Base-by-base conservation (phyloP, 257 asterid species). In the Scutellaria galericulata region DNA sequence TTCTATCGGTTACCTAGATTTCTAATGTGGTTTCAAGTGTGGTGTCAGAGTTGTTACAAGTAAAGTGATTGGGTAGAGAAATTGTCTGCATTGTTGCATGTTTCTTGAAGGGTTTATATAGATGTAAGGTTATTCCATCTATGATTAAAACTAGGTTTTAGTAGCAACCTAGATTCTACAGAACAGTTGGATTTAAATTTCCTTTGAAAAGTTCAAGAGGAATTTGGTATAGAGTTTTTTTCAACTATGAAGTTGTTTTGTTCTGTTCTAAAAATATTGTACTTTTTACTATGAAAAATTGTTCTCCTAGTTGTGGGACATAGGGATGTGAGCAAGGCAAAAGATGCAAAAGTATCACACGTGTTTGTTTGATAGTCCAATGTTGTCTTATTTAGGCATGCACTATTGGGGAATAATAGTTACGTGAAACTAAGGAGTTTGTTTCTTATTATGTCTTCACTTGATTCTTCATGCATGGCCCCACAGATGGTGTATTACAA, bases 21-120 rank as follows among this genome's bases (percentile, higher is more conserved):
- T 3, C 45, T 9, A 39, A 13, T 40, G 46, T 6, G 15, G 14
- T 47, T 20, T 22, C 22, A 8, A 51, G 72, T 62, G 48, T 24
- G 27, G 27, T 24, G 27, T 24, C 27, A 24, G 27, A 24, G 27
- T 68, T 48, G 41, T 59, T 13, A 47, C 27, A 9, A 37, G 52
- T 35, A 46, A 0, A 31, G 46, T 35, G 55, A 9, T n/a, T 14
- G 45, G 46, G 2, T 7, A 27, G 65, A 39, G 39, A 62, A n/a
- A 41, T 51, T 54, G 61, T 63, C 54, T 47, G 54, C 55, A 58
- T 15, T 35, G 55, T 54, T 53, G 50, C 42, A 51, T 46, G 76
- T 51, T 52, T 71, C 41, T 35, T 42, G 41, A 45, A 70, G 54
- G 70, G 69, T 58, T 59, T 72, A 68, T 77, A 75, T 72, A 71